These are phyloP conservation scores for Gryganskiella cystojenkinii DNA, from an alignment of 192 early-diverging fungal species.

Conservation along the genomic window DNA sequence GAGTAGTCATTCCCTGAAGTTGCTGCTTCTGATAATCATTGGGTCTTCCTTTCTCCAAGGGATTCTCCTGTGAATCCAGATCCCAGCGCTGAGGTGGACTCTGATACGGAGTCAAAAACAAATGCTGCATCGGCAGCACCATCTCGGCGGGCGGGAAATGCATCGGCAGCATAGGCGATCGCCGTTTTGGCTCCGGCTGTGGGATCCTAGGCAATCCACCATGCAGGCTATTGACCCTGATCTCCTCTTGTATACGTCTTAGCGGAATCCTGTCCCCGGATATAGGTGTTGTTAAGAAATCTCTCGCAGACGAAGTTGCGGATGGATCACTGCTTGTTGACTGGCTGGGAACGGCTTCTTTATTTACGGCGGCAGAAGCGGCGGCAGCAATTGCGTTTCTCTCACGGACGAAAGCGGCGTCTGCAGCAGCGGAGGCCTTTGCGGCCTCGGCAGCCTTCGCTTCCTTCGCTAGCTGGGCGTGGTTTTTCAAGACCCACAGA, in stretches of 20 bases:
- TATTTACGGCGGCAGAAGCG: background rate
- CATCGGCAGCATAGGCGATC: conserved; percentile 4
- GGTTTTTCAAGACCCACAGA: background rate
- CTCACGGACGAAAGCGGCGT: background rate
- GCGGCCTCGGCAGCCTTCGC: background rate
- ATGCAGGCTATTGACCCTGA: too few species aligned
- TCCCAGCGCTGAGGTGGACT: conserved; percentile 8
- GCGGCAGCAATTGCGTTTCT: background rate
- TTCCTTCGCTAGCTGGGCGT: background rate
- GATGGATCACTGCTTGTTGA: too few species aligned
- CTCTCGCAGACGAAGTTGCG: background rate
- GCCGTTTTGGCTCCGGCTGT: background rate
- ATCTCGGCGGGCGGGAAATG: background rate
- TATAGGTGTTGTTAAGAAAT: background rate
- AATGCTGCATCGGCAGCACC: background rate
- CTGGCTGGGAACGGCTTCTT: too few species aligned
- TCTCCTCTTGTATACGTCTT: too few species aligned
- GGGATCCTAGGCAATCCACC: background rate
- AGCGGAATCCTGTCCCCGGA: too few species aligned
- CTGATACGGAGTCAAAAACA: conserved; percentile 9
- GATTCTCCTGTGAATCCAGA: background rate
- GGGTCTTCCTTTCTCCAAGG: background rate
- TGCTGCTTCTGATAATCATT: background rate
- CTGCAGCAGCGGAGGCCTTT: background rate
- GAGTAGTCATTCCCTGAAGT: background rate